Base-by-base conservation (phyloP, 2,329 filamentous ascomycete genomes). In the Chrysoporthe puriensis region DNA sequence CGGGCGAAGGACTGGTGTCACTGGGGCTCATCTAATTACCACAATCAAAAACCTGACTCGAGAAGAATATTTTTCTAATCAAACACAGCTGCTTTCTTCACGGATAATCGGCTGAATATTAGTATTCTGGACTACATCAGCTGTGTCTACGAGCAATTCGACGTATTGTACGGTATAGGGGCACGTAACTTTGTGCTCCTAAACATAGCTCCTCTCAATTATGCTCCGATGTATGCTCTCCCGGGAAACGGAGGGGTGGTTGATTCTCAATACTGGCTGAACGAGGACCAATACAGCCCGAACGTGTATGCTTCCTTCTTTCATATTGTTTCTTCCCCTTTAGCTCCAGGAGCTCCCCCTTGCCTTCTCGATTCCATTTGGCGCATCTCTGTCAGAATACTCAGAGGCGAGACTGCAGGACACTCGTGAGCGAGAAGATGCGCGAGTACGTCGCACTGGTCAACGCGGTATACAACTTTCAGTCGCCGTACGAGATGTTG, bases 131-230 rank as follows among this genome's bases (percentile, higher is more conserved):
- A 86, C 72, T 89, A 86, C 71, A 79, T 83, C 1, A 79, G 85
- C 64, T 89, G 87, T 72, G 81, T 89, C 0, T 87, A 84, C 73
- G 72, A 76, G 5, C 79, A 81, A 7, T 74, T 88, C 32, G 78
- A 82, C 46, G 71, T 73, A 0, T 73, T 89, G 0, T 87, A 88
- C 73, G 74, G 77, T 3, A 79, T 80, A 62, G 86, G 86, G 6
- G 87, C 76, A 0, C 79, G 86, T n/a, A 83, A 84, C 73, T 88
- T 89, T 65, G 82, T 89, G 3, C 78, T 89, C 3, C 76, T 86
- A 76, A 88, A 88, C 71, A 73, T 84, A 5, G 82, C 82, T 0
- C 86, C 87, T 0, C 74, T 88, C 62, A 78, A 88, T 57, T 77
- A 86, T 14, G 77, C 81, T 0, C 86, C 87, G 0, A 77, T 84